These are phyloP conservation scores for Hamigera avellanea DNA, from an alignment of 495 filamentous ascomycete genomes.

Conservation along the genomic window DNA sequence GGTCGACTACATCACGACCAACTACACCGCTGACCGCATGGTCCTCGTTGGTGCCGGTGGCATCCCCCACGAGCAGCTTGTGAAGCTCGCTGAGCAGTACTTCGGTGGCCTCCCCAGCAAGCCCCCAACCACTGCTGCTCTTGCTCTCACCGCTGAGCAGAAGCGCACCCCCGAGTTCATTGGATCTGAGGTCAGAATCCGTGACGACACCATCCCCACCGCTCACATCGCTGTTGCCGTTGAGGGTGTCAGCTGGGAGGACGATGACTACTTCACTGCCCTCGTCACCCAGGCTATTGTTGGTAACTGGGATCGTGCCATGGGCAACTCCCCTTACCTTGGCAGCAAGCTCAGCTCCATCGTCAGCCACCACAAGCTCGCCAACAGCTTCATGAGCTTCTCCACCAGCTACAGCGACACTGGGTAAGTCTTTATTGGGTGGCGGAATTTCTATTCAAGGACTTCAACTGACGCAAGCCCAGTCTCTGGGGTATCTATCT, in stretches of 20 bases:
- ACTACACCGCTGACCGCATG: slow-evolving; percentile 99
- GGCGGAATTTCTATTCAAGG: not conserved
- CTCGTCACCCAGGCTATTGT: slow-evolving; percentile 97
- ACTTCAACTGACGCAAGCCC: slow-evolving; percentile 12
- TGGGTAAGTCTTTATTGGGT: slow-evolving; percentile 50
- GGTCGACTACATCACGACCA: slow-evolving; percentile 91
- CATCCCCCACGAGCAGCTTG: slow-evolving; percentile 84
- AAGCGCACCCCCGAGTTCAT: slow-evolving; percentile 88
- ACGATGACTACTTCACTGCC: slow-evolving; percentile 96
- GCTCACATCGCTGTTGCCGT: slow-evolving; percentile 98
- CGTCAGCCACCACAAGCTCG: slow-evolving; percentile 83
- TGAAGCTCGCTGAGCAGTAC: slow-evolving; percentile 93
- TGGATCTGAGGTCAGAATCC: slow-evolving; percentile 86
- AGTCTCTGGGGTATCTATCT: slow-evolving; percentile 99
- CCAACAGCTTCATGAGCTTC: slow-evolving; percentile 99
- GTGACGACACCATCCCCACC: slow-evolving; percentile 90
- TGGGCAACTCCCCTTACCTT: slow-evolving; percentile 92
- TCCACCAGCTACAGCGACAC: slow-evolving; percentile 99
- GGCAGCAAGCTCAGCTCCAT: slow-evolving; percentile 95
- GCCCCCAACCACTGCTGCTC: slow-evolving; percentile 57
- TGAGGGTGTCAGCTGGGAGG: slow-evolving; percentile 98
- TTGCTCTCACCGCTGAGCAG: slow-evolving; percentile 51
- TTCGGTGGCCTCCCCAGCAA: slow-evolving; percentile 66
- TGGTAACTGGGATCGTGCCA: slow-evolving; percentile 98
- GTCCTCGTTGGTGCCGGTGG: slow-evolving; percentile 94